Evolutionary conservation across 2,329 filamentous ascomycete genomes (phyloP).

Genomic region (Botrytis aclada): DNA sequence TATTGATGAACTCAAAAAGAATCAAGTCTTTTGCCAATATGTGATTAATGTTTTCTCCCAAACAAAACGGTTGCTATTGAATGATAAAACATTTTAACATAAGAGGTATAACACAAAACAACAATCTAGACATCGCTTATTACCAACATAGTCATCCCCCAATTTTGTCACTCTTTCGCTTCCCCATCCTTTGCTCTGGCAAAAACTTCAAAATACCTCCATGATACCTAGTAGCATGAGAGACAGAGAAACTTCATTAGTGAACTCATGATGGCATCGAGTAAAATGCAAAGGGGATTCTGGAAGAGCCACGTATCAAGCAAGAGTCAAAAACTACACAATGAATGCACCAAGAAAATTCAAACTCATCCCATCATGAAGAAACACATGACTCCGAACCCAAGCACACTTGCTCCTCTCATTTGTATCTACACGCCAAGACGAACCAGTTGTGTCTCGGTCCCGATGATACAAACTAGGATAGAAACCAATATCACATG

Average conservation of each 20-base stretch:
- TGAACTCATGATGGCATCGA: neutral
- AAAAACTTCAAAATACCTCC: neutral
- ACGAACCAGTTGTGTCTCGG: neutral
- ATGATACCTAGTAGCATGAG: neutral
- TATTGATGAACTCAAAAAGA: neutral
- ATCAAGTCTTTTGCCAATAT: neutral
- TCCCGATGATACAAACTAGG: neutral
- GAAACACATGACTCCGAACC: neutral
- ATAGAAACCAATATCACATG: neutral
- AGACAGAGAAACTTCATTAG: neutral
- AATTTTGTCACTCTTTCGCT: neutral
- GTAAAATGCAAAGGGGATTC: neutral
- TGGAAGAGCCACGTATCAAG: neutral
- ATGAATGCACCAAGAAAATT: neutral
- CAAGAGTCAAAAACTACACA: neutral
- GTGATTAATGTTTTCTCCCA: neutral
- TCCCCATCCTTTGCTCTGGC: neutral
- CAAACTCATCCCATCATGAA: neutral
- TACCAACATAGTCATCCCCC: neutral
- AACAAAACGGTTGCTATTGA: neutral
- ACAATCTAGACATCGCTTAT: neutral
- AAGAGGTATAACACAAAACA: neutral
- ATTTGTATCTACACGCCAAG: neutral
- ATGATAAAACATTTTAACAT: neutral
- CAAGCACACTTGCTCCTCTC: neutral